Evolutionary conservation across 768 basidiomycete species (phyloP), one percentile per base, ranked within the genome.

Genomic region (Tylopilus sp.): DNA sequence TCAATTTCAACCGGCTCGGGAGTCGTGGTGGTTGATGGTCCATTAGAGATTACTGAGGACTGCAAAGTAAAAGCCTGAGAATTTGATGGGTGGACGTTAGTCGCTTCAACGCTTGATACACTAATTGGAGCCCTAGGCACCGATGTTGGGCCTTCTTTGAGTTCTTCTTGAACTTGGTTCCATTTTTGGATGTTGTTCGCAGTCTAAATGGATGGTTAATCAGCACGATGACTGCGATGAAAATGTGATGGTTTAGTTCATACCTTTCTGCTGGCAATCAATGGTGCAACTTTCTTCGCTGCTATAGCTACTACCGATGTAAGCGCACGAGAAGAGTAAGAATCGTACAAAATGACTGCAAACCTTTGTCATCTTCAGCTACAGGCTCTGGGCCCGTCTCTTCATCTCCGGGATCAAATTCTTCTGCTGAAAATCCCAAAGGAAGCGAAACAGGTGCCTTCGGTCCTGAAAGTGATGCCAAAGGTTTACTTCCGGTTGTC

Each of bases 151-250:
- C 74, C 69, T 53, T 80, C 76, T 31, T 79, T 80, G 44, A 97
- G 77, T 62, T 93, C 95, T 70, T 86, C 87, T 70, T 95, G 91
- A 10, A 95, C 91, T 73, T 86, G 87, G 66, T 95, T 98, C 97
- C 95, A 99, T 67, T 98, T 98, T 62, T 79, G 85, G 65, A 99
- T 98, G 62, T 94, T 93, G 67, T 80, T 88, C 44, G 81, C 88
- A 40, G 85, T 89, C 91, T 97, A 65, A 38, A 47, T 8, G 43
- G 15, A 52, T 23, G 47, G 56, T 40, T 60, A n/a, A 28, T 45
- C n/a, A 43, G 17, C 8, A 21, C 9, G 20, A 17, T 15, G 26
- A 43, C 13, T 18, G 40, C 7, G n/a, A n/a, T n/a, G n/a, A n/a
- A n/a, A 6, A 45, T 11, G 25, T 35, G 21, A 3, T 5, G 33